Base-by-base conservation (phyloP, 352 stramenopile species). In the Pythium dissimile region DNA sequence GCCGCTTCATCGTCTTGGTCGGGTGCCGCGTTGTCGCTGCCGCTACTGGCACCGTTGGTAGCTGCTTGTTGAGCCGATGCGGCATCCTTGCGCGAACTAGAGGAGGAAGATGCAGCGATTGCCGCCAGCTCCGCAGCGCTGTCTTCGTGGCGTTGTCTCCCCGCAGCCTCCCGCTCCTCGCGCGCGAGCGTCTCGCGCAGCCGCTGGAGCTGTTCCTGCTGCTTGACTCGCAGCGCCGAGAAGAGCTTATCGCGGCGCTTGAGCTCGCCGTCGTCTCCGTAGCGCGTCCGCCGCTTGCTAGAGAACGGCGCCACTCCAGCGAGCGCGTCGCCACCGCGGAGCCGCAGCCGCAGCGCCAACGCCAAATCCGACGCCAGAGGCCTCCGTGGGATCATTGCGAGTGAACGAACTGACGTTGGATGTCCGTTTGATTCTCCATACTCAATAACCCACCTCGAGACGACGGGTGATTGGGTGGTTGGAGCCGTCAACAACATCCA, bases 171-270 rank as follows among this genome's bases (percentile, higher is more conserved):
- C 12, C 57, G 16, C 35, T 71, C 56, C 13, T 71, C 51, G 27
- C 53, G 45, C 42, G 46, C 57, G 13, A 71, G 47, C 38, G 51
- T 39, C 41, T 71, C 56, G 21, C 63, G 56, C 47, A 71, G 52
- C 11, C 41, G 44, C 28, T 46, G 43, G 31, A 71, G 39, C 57
- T 71, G 63, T 47, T 57, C 56, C 48, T 71, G 63, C 47, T 71
- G 63, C 63, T 71, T 71, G 38, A 66, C 38, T 13, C 63, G 63
- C 38, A 71, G 52, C 23, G 55, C 57, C 37, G 57, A 66, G 63
- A 71, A 71, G 39, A 71, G 51, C 46, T 71, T 71, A 57, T 66
- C 54, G 37, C 53, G 27, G 49, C 62, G 62, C 30, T 58, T 57
- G 44, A 13, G 38, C 24, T 64, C 55, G 35, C 52, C 44, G 9